Conservation (phyloP, 352 stramenopile species). For the Globisporangium paddicum region DNA sequence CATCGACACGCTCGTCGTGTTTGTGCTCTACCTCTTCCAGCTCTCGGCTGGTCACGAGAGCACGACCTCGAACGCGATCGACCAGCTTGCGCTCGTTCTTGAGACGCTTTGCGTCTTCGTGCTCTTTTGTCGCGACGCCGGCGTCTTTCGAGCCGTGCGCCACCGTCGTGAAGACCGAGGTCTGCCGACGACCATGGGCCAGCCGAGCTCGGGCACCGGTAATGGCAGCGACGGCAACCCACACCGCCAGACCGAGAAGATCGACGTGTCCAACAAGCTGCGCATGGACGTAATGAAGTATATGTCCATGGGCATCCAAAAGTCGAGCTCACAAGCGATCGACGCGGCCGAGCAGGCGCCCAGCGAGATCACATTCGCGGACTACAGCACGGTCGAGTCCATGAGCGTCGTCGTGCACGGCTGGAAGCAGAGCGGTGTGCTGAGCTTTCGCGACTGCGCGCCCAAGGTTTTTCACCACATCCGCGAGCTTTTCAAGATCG, state of each 20-base stretch:
- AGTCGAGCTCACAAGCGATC: constrained; percentile 58
- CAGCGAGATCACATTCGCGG: constrained; percentile 42
- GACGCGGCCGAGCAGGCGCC: constrained; percentile 20
- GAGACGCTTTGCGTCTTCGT: constrained; percentile 65
- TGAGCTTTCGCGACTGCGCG: constrained; percentile 73
- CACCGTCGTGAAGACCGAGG: constrained; percentile 14
- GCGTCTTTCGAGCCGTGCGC: constrained; percentile 40
- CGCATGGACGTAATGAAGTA: constrained; percentile 86
- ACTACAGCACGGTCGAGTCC: constrained; percentile 67
- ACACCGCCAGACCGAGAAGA: constrained; percentile 22
- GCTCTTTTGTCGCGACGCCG: constrained; percentile 71
- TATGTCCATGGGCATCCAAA: constrained; percentile 79
- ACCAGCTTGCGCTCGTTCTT: constrained; percentile 71
- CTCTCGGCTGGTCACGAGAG: constrained; percentile 24
- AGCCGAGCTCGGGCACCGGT: constrained; percentile 9
- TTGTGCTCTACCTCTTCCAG: constrained; percentile 54
- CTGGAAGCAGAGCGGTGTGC: constrained; percentile 37
- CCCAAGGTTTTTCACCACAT: constrained; percentile 78
- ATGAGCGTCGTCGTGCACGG: constrained; percentile 75
- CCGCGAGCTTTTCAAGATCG: constrained; percentile 70
- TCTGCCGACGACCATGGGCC: constrained; percentile 17
- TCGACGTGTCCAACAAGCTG: constrained; percentile 77
- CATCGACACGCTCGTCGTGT: constrained; percentile 33
- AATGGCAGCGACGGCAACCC: constrained; percentile 1
- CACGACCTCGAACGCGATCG: constrained; percentile 49